Percentiles rank a stretch among this genome's conserved stretches.
Conservation (phyloP, 306 rosid species). For the Malus asiatica region DNA sequence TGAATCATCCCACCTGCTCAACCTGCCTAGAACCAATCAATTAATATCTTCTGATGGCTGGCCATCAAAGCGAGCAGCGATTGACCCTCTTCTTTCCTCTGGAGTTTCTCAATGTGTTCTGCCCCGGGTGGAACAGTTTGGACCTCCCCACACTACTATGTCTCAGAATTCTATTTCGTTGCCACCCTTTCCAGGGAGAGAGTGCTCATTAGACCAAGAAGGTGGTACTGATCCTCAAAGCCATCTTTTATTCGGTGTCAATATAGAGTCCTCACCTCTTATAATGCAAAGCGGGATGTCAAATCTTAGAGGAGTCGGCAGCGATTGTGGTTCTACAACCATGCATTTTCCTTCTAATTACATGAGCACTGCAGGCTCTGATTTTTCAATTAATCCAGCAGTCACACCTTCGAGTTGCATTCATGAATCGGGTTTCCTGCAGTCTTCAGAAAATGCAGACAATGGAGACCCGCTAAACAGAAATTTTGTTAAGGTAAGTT, state of each 20-base stretch:
- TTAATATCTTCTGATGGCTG: conserved; percentile 57
- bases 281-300: conserved; percentile 78
- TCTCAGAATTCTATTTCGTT: conserved; percentile 55
- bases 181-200: conserved; percentile 98
- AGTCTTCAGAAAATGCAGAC: conserved; percentile 50
- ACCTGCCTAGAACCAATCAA: conserved; percentile 48
- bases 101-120: conserved; percentile 62
- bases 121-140: conserved; percentile 67
- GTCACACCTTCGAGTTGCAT: conserved; percentile 52
- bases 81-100: conserved; percentile 71
- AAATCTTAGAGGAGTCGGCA: conserved; percentile 54
- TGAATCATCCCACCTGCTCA: conserved; percentile 61
- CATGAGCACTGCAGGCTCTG: conserved; percentile 47
- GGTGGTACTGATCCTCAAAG: conserved; percentile 74
- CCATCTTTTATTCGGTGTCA: conserved; percentile 85
- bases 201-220: conserved; percentile 76
- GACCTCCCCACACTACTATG: conserved; percentile 42
- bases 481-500: conserved; percentile 85
- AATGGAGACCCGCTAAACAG: conserved; percentile 52
- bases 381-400: conserved; percentile 54
- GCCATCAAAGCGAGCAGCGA: conserved; percentile 81
- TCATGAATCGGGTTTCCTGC: conserved; percentile 67
- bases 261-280: conserved; percentile 79
- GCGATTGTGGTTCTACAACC: conserved; percentile 40
- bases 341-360: conserved; percentile 63